phyloP scores from a whole-genome alignment of 2,329 filamentous ascomycete species.

The Trichophyton benhamiae region DNA sequence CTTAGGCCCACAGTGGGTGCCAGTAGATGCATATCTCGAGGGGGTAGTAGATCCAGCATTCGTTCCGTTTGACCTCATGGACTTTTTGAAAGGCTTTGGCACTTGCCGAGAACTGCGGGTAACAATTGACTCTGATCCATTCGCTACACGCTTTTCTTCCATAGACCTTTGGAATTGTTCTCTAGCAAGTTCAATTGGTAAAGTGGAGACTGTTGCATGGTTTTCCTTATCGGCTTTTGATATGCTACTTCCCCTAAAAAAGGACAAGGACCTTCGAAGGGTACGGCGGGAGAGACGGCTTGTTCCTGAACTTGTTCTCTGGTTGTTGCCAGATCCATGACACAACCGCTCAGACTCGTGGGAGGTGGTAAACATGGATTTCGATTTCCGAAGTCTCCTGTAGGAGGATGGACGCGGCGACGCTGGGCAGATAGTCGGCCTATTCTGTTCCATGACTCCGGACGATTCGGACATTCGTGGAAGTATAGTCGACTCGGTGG shows the following conservation, averaged over 20 bases:
- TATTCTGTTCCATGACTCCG: neutral
- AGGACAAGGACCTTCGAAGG: constrained; percentile 33
- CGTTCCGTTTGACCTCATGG: constrained; percentile 19
- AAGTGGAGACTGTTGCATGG: constrained; percentile 14
- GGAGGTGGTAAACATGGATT: constrained; percentile 32
- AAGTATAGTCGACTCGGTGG: neutral
- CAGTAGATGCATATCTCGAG: constrained; percentile 8
- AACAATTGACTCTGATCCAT: constrained; percentile 8
- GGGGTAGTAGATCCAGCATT: neutral
- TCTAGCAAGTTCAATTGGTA: constrained; percentile 28
- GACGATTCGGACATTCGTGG: neutral
- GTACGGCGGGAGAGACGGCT: constrained; percentile 14
- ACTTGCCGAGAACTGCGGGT: constrained; percentile 18
- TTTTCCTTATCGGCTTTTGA: constrained; percentile 14
- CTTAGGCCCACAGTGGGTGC: constrained; percentile 15
- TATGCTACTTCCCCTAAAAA: constrained; percentile 23
- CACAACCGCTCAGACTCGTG: neutral
- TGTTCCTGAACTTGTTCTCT: constrained; percentile 2
- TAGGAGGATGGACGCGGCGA: constrained; percentile 36
- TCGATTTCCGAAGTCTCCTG: constrained; percentile 34
- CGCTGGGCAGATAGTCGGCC: neutral
- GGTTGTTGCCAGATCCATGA: constrained; percentile 4
- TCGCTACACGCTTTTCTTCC: constrained; percentile 13
- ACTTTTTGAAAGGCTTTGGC: constrained; percentile 28
- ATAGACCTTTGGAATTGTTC: constrained; percentile 26